phyloP scores from a whole-genome alignment of 1,284 basidiomycete species.

The Cutaneotrichosporon sp. region DNA sequence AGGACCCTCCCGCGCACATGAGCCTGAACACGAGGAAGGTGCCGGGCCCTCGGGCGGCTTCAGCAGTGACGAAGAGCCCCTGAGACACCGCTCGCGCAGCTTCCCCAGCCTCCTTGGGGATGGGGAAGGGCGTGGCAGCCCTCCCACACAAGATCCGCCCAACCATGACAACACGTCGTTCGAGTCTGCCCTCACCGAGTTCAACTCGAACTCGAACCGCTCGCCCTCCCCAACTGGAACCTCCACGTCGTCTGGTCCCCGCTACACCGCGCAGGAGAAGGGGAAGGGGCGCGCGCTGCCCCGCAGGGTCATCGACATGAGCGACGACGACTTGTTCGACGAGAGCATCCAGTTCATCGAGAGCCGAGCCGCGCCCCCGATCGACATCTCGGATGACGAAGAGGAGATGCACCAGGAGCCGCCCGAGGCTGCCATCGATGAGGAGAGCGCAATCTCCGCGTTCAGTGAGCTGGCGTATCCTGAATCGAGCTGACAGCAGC shows the following conservation, averaged over 20 bases:
- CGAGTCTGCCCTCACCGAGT: neutral
- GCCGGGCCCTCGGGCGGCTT: neutral
- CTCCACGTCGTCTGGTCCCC: slow-evolving; percentile 3
- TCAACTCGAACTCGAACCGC: neutral
- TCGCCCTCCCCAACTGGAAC: slow-evolving; percentile 1
- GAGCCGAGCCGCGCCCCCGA: neutral
- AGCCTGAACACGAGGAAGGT: neutral
- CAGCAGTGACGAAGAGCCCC: neutral
- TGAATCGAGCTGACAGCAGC: slow-evolving; percentile 24
- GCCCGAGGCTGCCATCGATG: slow-evolving; percentile 12
- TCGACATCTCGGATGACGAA: slow-evolving; percentile 6
- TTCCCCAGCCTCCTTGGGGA: neutral
- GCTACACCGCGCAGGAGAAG: slow-evolving; percentile 34
- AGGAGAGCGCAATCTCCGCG: slow-evolving; percentile 15
- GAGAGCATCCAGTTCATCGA: slow-evolving; percentile 22
- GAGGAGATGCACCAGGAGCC: slow-evolving; percentile 5
- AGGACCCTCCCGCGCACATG: neutral
- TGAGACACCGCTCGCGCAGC: neutral
- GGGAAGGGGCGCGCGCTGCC: slow-evolving; percentile 26
- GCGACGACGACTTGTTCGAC: slow-evolving; percentile 14
- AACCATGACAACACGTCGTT: neutral
- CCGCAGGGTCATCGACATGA: slow-evolving; percentile 9
- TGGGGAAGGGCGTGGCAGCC: neutral
- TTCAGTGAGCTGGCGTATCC: slow-evolving; percentile 24
- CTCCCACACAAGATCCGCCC: neutral